A percentile compares a stretch with the other conserved stretches of the same genome.
phyloP scores from a whole-genome alignment of 768 basidiomycete genomes.

The Calocera viscosa region DNA sequence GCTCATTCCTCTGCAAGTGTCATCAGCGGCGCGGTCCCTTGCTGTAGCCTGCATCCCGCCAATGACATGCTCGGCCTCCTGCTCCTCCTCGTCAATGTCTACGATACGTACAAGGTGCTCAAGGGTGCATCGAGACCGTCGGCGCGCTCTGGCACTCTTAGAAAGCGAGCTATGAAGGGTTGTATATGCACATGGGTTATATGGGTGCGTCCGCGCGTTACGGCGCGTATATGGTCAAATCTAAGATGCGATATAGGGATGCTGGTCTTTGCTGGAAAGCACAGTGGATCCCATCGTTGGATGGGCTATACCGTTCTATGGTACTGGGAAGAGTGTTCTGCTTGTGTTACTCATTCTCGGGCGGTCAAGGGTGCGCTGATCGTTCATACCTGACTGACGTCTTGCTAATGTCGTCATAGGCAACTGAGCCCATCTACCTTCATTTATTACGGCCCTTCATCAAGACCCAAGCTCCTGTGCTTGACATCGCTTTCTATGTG shows the following conservation, averaged over 20 bases:
- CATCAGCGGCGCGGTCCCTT: neutral
- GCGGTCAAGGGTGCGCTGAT: slow-evolving; percentile 49
- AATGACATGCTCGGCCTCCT: slow-evolving; percentile 42
- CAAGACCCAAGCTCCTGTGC: slow-evolving; percentile 54
- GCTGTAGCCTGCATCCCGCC: neutral
- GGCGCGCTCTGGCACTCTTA: slow-evolving; percentile 51
- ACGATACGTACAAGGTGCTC: slow-evolving; percentile 73
- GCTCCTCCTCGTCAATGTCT: slow-evolving; percentile 67
- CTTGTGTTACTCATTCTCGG: slow-evolving; percentile 65
- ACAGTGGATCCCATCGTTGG: slow-evolving; percentile 50
- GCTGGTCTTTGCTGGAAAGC: slow-evolving; percentile 55
- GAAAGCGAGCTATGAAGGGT: slow-evolving; percentile 79
- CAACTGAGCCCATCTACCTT: slow-evolving; percentile 73
- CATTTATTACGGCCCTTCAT: slow-evolving; percentile 67
- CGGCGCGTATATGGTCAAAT: slow-evolving; percentile 15
- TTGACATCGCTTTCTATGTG: slow-evolving; percentile 50
- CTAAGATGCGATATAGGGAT: slow-evolving; percentile 37
- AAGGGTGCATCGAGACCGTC: slow-evolving; percentile 50
- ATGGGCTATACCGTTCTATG: slow-evolving; percentile 71
- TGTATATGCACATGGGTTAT: slow-evolving; percentile 74
- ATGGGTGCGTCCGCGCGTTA: slow-evolving; percentile 43
- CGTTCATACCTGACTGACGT: neutral
- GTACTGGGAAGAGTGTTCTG: slow-evolving; percentile 61
- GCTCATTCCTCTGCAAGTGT: neutral
- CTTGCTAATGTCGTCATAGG: slow-evolving; percentile 34